Evolutionary conservation across 306 rosid genomes (phyloP).

Genomic region (Cucurbita moschata): DNA sequence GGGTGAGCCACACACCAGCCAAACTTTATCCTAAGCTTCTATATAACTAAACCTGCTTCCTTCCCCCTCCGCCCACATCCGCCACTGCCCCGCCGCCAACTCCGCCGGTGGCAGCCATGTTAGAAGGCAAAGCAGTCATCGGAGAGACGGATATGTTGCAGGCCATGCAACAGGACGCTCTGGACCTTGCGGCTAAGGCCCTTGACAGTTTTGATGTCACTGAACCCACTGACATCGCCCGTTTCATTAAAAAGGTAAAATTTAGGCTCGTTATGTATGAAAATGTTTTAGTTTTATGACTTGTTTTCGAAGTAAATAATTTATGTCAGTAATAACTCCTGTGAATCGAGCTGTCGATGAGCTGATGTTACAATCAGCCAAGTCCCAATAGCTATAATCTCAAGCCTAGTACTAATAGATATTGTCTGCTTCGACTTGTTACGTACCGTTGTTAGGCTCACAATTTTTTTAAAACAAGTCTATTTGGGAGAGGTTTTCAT

Average conservation of each 20-base stretch:
- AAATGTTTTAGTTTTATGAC: too few relatives aligned
- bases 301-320: too few relatives aligned
- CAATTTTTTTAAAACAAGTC: too few relatives aligned
- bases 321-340: too few relatives aligned
- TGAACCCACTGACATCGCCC: conserved; percentile 68
- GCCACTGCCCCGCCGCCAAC: neutral
- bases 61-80: neutral
- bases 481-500: too few relatives aligned
- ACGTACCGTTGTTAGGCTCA: too few relatives aligned
- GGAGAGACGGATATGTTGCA: conserved; percentile 82
- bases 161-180: conserved; percentile 65
- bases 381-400: too few relatives aligned
- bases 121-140: conserved; percentile 73
- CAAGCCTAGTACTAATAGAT: too few relatives aligned
- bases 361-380: too few relatives aligned
- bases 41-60: neutral
- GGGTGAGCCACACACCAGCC: neutral
- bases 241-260: conserved; percentile 54
- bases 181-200: conserved; percentile 65
- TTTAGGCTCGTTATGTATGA: too few relatives aligned
- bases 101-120: conserved; percentile 25
- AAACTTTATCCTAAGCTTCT: neutral
- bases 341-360: too few relatives aligned
- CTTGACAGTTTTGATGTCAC: conserved; percentile 77
- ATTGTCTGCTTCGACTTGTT: too few relatives aligned